Conservation (phyloP, 805 yeast genomes). For the Ogataea degrootiae region DNA sequence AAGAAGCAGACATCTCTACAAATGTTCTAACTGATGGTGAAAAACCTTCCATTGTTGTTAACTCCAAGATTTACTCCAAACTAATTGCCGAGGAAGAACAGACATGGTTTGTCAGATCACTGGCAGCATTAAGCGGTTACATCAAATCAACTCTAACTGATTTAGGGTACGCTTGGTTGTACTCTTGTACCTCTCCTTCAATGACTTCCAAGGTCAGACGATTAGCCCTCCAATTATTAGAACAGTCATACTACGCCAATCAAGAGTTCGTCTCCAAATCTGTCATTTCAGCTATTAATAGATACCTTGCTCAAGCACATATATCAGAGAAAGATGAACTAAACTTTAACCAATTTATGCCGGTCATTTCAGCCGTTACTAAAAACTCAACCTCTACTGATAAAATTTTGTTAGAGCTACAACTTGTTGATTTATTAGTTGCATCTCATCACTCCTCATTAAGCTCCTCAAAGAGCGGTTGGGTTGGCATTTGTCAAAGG, state of each 20-base stretch:
- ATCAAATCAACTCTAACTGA: constrained; percentile 12
- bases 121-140: constrained; percentile 29
- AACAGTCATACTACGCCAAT: constrained; percentile 26
- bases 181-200: constrained; percentile 38
- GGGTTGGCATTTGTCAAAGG: constrained; percentile 73
- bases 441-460: constrained; percentile 39
- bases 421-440: constrained; percentile 38
- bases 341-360: constrained; percentile 25
- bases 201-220: constrained; percentile 33
- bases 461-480: constrained; percentile 43
- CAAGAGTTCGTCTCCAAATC: constrained; percentile 40
- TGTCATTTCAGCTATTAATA: constrained; percentile 39
- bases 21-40: constrained; percentile 36
- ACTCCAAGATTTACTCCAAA: constrained; percentile 47
- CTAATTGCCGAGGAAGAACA: constrained; percentile 41
- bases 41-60: constrained; percentile 45
- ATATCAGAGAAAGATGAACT: constrained; percentile 14
- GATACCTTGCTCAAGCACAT: constrained; percentile 15
- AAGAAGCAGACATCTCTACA: constrained; percentile 26
- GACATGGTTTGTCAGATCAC: constrained; percentile 48
- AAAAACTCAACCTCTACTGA: constrained; percentile 21
- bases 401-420: constrained; percentile 22
- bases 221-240: constrained; percentile 30
- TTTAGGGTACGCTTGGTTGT: constrained; percentile 48
- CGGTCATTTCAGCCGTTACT: constrained; percentile 36